Conservation (phyloP, 108 stramenopile genomes). For the Skeletonema menzelii region DNA sequence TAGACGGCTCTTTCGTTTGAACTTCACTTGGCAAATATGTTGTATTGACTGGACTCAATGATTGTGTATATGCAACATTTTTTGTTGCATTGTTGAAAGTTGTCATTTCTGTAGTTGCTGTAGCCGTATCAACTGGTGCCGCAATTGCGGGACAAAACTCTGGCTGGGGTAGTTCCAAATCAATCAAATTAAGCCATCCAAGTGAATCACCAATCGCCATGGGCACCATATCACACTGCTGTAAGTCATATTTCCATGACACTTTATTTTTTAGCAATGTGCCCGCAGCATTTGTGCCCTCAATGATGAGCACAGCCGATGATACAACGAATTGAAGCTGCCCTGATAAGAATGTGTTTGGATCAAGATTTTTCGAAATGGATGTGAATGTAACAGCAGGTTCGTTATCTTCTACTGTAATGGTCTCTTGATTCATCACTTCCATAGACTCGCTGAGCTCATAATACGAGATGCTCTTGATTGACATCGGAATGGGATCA, state of each 20-base stretch:
- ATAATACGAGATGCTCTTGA: too few species aligned
- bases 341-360: too few species aligned
- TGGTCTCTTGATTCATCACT: too few species aligned
- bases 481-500: background rate
- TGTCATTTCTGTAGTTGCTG: background rate
- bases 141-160: background rate
- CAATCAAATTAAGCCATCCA: background rate
- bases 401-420: too few species aligned
- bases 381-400: too few species aligned
- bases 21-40: background rate
- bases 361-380: too few species aligned
- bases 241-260: background rate
- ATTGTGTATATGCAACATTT: background rate
- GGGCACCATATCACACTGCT: background rate
- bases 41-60: background rate
- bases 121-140: background rate
- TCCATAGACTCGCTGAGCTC: too few species aligned
- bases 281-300: background rate
- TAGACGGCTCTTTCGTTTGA: too few species aligned
- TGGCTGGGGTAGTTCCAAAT: background rate
- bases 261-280: background rate
- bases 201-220: background rate
- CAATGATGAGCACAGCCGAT: too few species aligned
- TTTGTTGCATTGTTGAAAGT: background rate
- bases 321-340: too few species aligned